Conservation (phyloP, 352 stramenopile genomes). For the Phytophthora pinifolia region DNA sequence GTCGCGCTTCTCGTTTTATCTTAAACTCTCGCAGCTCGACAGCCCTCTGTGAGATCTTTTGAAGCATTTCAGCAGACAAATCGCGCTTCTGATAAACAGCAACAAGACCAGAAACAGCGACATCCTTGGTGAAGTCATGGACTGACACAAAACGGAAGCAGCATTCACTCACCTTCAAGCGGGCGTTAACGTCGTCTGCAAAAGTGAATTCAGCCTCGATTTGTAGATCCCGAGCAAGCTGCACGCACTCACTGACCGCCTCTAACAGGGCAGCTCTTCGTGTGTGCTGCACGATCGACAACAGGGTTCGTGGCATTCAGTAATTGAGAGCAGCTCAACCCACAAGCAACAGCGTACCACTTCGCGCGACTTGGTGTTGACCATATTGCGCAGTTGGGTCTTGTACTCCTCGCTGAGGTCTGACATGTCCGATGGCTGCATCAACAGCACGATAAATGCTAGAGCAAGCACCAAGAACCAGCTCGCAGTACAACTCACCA, state of each 20-base stretch:
- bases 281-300: conserved; percentile 14
- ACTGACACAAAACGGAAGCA: not conserved
- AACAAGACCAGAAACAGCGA: not conserved
- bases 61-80: conserved; percentile 31
- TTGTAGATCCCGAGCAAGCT: conserved; percentile 29
- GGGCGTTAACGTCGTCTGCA: conserved; percentile 17
- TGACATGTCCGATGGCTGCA: conserved; percentile 16
- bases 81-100: conserved; percentile 28
- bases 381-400: conserved; percentile 18
- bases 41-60: conserved; percentile 37
- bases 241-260: conserved; percentile 28
- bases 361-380: conserved; percentile 25
- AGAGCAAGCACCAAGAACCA: not conserved
- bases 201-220: conserved; percentile 23
- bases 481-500: conserved; percentile 11
- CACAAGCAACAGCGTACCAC: conserved; percentile 17
- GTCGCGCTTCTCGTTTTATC: conserved; percentile 19
- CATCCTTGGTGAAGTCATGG: not conserved
- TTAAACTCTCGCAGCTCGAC: conserved; percentile 37
- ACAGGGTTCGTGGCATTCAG: conserved; percentile 12
- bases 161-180: conserved; percentile 24
- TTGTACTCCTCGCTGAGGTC: conserved; percentile 31
- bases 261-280: conserved; percentile 28
- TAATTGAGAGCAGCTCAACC: not conserved
- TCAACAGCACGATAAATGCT: not conserved